Conservation (phyloP, 495 filamentous ascomycete species). For the Neurospora sp. region DNA sequence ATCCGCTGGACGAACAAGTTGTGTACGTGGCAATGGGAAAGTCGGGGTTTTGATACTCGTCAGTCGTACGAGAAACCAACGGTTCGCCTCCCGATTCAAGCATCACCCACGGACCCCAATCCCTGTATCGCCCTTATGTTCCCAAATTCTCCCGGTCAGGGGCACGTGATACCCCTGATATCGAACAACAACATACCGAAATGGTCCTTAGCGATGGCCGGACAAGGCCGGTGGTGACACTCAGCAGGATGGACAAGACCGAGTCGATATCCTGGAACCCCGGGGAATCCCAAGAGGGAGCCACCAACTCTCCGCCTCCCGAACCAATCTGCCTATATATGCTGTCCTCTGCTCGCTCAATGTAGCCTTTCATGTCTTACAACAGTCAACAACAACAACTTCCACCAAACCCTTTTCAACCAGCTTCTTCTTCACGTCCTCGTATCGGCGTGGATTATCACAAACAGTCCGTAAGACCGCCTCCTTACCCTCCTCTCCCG, state of each 20-base stretch:
- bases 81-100: background rate
- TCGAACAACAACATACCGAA: constrained; percentile 6
- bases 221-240: background rate
- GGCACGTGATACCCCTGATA: constrained; percentile 21
- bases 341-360: background rate
- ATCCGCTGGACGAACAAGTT: background rate
- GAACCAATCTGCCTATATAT: background rate
- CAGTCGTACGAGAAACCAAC: constrained; percentile 13
- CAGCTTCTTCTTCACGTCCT: too few relatives aligned
- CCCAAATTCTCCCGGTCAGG: background rate
- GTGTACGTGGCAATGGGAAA: constrained; percentile 4
- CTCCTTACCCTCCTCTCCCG: background rate
- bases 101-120: background rate
- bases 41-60: constrained; percentile 1
- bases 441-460: background rate
- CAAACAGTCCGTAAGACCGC: background rate
- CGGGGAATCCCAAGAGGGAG: background rate
- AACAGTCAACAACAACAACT: background rate
- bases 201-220: background rate
- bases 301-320: background rate
- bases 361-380: background rate
- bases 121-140: background rate
- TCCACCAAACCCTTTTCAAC: background rate
- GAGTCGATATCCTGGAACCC: background rate
- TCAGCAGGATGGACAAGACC: background rate